A percentile compares a stretch with the other conserved stretches of the same genome.
These are phyloP conservation scores for Cardamine chenopodiifolia DNA, from an alignment of 345 rosid species.

Conservation along the genomic window DNA sequence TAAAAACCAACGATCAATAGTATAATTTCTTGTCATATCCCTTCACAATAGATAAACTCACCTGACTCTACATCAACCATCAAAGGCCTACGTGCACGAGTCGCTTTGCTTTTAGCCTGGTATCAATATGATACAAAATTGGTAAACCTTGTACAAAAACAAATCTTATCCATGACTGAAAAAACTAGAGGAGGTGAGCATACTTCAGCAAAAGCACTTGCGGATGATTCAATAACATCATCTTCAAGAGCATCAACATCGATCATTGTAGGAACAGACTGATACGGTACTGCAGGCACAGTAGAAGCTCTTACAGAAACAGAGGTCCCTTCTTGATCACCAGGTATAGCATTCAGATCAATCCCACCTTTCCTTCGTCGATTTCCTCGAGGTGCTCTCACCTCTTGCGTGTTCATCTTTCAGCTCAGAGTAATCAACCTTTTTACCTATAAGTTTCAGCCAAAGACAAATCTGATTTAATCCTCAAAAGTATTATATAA, in stretches of 20 bases:
- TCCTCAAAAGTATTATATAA: too few species aligned
- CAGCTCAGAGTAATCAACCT: slow-evolving; percentile 19
- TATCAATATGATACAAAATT: slow-evolving; percentile 32
- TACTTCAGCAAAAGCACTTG: slow-evolving; percentile 87
- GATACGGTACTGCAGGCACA: slow-evolving; percentile 31
- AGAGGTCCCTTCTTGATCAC: slow-evolving; percentile 42
- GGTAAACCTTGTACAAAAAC: neutral
- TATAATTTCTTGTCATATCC: neutral
- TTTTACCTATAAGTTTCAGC: slow-evolving; percentile 11
- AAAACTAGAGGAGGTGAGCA: slow-evolving; percentile 4
- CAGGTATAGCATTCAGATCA: slow-evolving; percentile 40
- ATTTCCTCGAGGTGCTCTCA: slow-evolving; percentile 18
- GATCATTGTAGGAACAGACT: slow-evolving; percentile 47
- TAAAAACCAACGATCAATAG: neutral
- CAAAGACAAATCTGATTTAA: neutral
- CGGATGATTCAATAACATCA: slow-evolving; percentile 75
- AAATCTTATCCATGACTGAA: neutral
- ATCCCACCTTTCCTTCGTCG: slow-evolving; percentile 40
- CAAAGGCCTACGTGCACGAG: slow-evolving; percentile 48
- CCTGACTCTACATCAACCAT: slow-evolving; percentile 87
- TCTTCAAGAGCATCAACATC: slow-evolving; percentile 84
- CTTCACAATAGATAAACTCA: slow-evolving; percentile 13
- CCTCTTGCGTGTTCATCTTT: slow-evolving; percentile 32
- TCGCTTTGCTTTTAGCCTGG: slow-evolving; percentile 79
- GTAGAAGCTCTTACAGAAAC: slow-evolving; percentile 18